These are phyloP conservation scores for Raphanus raphanistrum DNA, from an alignment of 345 rosid species.

Conservation along the genomic window DNA sequence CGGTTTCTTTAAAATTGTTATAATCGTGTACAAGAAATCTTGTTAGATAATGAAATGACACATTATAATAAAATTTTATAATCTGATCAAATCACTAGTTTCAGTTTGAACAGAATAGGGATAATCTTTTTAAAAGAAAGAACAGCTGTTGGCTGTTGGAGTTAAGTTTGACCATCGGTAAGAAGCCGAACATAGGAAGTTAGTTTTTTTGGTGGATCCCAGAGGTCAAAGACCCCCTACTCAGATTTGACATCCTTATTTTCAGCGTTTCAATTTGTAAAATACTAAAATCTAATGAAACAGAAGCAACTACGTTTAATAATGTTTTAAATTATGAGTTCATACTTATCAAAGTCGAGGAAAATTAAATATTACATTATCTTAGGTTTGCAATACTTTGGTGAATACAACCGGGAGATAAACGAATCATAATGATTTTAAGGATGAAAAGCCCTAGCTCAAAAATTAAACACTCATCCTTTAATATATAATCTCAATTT, in stretches of 20 bases:
- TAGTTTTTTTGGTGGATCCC: conserved; percentile 33
- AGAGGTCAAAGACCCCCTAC: conserved; percentile 34
- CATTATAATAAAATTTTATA: not conserved
- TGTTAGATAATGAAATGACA: not conserved
- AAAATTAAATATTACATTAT: not conserved
- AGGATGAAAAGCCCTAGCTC: not conserved
- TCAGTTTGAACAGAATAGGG: not conserved
- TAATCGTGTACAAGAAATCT: not conserved
- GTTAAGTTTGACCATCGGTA: conserved; percentile 34
- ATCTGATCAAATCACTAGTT: conserved; percentile 2
- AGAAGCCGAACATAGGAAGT: conserved; percentile 33
- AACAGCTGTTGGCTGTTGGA: conserved; percentile 33
- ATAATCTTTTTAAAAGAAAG: not conserved
- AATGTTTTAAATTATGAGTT: not conserved
- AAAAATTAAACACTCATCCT: not conserved
- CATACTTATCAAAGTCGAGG: not conserved
- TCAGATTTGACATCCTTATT: conserved; percentile 29
- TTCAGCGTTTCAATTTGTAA: not conserved
- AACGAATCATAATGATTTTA: not conserved
- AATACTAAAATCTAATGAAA: not conserved
- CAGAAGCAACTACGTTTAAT: not conserved
- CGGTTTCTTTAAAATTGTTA: not conserved
- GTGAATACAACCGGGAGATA: not conserved
- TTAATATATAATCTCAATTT: not conserved
- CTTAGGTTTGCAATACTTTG: not conserved